These are phyloP conservation scores for Termitomyces sp. DNA, from an alignment of 768 basidiomycete species.

Conservation along the genomic window DNA sequence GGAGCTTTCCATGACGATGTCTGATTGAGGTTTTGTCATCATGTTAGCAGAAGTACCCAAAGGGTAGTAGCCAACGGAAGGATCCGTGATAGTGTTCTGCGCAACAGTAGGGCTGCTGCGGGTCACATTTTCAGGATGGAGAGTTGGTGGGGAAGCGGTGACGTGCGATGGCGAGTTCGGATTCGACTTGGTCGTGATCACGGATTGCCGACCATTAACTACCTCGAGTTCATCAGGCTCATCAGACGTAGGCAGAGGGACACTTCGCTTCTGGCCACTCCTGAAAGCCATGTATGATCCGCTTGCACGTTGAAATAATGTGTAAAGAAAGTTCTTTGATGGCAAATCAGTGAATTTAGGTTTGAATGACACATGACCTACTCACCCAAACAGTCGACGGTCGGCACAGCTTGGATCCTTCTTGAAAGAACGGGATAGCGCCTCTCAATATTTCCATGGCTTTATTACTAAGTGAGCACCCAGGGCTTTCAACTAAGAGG, in stretches of 20 bases:
- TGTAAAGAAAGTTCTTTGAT: conserved; percentile 29
- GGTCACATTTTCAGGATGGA: conserved; percentile 10
- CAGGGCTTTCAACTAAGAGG: conserved; percentile 39
- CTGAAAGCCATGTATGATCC: conserved; percentile 22
- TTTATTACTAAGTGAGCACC: conserved; percentile 32
- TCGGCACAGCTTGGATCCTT: conserved; percentile 32
- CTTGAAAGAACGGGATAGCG: conserved; percentile 34
- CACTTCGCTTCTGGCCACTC: conserved; percentile 14
- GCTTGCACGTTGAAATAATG: conserved; percentile 29
- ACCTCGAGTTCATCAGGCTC: conserved; percentile 31
- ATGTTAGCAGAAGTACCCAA: conserved; percentile 12
- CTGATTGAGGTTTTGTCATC: background rate
- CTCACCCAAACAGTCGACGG: conserved; percentile 30
- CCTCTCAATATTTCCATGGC: conserved; percentile 33
- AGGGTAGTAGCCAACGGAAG: conserved; percentile 19
- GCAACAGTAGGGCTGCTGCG: conserved; percentile 11
- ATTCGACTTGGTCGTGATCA: conserved; percentile 24
- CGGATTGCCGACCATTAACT: conserved; percentile 26
- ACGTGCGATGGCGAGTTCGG: conserved; percentile 22
- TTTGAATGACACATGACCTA: background rate
- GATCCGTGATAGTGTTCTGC: conserved; percentile 11
- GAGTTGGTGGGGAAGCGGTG: conserved; percentile 14
- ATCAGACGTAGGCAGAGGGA: conserved; percentile 3
- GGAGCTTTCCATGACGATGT: conserved; percentile 9
- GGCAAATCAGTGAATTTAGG: background rate